phyloP scores from a whole-genome alignment of 2,329 filamentous ascomycete genomes.

The Lachnellula arida region DNA sequence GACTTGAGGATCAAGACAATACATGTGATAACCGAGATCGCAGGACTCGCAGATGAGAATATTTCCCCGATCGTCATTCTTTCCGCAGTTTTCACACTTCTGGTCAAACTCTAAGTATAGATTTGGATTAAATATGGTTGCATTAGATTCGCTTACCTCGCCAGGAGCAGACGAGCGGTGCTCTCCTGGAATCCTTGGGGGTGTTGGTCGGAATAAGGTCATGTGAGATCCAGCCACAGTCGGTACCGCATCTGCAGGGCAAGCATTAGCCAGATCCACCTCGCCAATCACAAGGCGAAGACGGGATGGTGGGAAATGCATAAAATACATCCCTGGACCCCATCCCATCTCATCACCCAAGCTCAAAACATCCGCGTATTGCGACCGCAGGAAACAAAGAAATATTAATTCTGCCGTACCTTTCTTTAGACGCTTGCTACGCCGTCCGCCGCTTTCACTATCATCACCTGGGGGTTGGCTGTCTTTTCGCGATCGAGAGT shows the following conservation, averaged over 20 bases:
- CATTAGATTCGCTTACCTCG: conserved; percentile 51
- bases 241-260: conserved; percentile 55
- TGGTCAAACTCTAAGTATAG: conserved; percentile 36
- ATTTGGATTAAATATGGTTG: conserved; percentile 37
- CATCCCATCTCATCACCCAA: conserved; percentile 3
- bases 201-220: conserved; percentile 83
- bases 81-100: conserved; percentile 85
- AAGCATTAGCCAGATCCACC: conserved; percentile 33
- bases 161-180: conserved; percentile 37
- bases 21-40: conserved; percentile 80
- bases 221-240: conserved; percentile 96
- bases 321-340: conserved; percentile 17
- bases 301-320: conserved; percentile 13
- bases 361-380: background rate
- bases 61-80: conserved; percentile 64
- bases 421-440: conserved; percentile 92
- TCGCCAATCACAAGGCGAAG: conserved; percentile 22
- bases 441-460: conserved; percentile 62
- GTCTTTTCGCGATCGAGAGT: conserved; percentile 28
- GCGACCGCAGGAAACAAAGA: background rate
- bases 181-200: conserved; percentile 59
- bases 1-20: conserved; percentile 83
- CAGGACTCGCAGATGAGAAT: conserved; percentile 87
- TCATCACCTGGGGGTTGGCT: conserved; percentile 36
- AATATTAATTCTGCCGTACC: conserved; percentile 44